phyloP scores from a whole-genome alignment of 2,329 filamentous ascomycete genomes.

The Penicillium concentricum region DNA sequence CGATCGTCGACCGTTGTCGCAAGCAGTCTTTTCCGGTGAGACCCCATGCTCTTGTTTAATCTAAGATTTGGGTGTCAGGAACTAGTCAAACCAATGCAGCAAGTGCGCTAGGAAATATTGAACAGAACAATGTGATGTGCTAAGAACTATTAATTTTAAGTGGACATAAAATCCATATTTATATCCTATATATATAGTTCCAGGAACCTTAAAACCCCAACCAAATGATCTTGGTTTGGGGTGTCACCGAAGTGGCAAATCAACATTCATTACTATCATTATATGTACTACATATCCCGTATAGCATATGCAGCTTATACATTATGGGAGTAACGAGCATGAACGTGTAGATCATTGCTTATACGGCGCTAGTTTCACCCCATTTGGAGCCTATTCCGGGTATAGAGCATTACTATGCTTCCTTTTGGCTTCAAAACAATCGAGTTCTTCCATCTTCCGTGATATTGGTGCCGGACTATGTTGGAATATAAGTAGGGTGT shows the following conservation, averaged over 20 bases:
- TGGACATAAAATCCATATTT: neutral
- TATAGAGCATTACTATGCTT: conserved; percentile 1
- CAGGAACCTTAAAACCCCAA: neutral
- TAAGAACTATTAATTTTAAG: neutral
- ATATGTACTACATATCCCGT: neutral
- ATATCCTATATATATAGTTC: neutral
- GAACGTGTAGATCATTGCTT: neutral
- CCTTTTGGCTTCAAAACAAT: conserved; percentile 1
- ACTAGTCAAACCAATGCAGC: neutral
- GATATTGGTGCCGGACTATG: neutral
- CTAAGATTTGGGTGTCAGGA: neutral
- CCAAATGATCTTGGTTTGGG: neutral
- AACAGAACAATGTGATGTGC: neutral
- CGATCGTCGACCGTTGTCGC: conserved; percentile 4
- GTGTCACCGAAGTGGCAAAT: neutral
- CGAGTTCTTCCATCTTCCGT: neutral
- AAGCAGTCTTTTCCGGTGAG: conserved; percentile 13
- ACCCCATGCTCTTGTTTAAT: neutral
- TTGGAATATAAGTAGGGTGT: neutral
- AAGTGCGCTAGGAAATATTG: neutral
- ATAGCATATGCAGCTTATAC: neutral
- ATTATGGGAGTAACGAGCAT: neutral
- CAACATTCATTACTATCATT: neutral
- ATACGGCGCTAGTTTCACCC: neutral
- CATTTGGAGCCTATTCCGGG: neutral